These are phyloP conservation scores for Solanum hybrid DNA, from an alignment of 305 asterid genomes.

Conservation along the genomic window DNA sequence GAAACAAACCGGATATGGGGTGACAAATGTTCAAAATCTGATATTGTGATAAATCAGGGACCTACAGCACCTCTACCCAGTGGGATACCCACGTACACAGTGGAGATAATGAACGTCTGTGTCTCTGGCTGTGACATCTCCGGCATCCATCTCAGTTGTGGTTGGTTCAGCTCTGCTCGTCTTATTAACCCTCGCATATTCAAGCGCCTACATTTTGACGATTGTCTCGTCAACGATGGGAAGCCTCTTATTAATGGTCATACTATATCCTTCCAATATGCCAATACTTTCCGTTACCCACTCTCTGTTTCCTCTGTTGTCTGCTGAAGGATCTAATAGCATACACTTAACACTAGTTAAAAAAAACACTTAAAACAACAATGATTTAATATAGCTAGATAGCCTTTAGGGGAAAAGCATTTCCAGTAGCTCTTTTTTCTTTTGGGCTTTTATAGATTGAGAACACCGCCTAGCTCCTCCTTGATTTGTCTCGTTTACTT, in stretches of 20 bases:
- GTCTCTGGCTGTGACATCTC: constrained; percentile 57
- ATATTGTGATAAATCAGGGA: constrained; percentile 72
- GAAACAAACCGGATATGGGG: constrained; percentile 73
- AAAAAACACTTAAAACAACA: not conserved
- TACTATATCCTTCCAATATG: constrained; percentile 65
- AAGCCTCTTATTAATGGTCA: constrained; percentile 50
- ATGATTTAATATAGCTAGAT: not conserved
- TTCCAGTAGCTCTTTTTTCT: not conserved
- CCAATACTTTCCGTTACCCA: constrained; percentile 65
- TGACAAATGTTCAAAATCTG: constrained; percentile 59
- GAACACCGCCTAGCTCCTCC: not conserved
- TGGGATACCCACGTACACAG: constrained; percentile 85
- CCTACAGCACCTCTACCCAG: constrained; percentile 61
- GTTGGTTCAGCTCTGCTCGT: constrained; percentile 94
- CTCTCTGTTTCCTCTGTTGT: constrained; percentile 55
- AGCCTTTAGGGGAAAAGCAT: not conserved
- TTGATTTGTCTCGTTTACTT: not conserved
- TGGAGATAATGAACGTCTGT: constrained; percentile 73
- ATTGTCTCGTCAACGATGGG: constrained; percentile 81
- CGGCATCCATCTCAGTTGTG: constrained; percentile 63
- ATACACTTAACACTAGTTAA: not conserved
- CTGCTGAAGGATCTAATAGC: constrained; percentile 28
- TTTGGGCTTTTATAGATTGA: not conserved
- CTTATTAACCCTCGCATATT: constrained; percentile 68
- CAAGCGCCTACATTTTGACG: constrained; percentile 58